Evolutionary conservation across 225 moss, liverwort and hornwort genomes (phyloP).

Genomic region (Polytrichum formosum): DNA sequence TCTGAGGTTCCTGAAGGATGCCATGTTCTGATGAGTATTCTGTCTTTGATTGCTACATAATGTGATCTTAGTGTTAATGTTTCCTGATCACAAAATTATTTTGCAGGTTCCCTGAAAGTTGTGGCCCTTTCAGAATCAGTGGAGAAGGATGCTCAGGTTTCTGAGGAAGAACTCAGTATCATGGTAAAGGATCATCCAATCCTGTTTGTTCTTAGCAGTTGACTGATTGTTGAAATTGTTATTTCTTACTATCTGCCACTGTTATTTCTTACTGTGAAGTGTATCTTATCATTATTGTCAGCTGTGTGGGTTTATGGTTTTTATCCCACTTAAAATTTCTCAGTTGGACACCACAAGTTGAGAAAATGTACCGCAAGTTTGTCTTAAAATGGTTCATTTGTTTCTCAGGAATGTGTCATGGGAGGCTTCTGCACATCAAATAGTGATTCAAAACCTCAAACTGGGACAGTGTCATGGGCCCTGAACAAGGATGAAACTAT

Average conservation of each 20-base stretch:
- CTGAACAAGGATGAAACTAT: constrained; percentile 42
- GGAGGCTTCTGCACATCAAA: constrained; percentile 29
- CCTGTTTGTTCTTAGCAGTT: background rate
- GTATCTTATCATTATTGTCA: background rate
- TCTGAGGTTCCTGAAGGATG: too few species aligned
- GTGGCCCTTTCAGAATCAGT: constrained; percentile 37
- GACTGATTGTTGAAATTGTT: background rate
- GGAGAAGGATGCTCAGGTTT: constrained; percentile 27
- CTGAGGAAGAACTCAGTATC: constrained; percentile 22
- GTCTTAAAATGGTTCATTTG: background rate
- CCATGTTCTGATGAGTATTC: too few species aligned
- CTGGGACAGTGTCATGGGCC: constrained; percentile 33
- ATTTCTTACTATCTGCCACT: too few species aligned
- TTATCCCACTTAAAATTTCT: background rate
- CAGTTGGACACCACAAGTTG: background rate
- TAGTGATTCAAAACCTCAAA: constrained; percentile 22
- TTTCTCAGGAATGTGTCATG: constrained; percentile 28
- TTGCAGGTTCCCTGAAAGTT: constrained; percentile 9
- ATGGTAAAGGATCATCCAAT: background rate
- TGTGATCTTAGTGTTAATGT: too few species aligned
- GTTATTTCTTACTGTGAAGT: background rate
- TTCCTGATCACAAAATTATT: too few species aligned
- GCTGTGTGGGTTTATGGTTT: background rate
- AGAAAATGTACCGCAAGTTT: background rate
- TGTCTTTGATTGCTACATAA: too few species aligned